These are phyloP conservation scores for Debaryomyces sp. DNA, from an alignment of 1,139 yeast species.

Conservation along the genomic window DNA sequence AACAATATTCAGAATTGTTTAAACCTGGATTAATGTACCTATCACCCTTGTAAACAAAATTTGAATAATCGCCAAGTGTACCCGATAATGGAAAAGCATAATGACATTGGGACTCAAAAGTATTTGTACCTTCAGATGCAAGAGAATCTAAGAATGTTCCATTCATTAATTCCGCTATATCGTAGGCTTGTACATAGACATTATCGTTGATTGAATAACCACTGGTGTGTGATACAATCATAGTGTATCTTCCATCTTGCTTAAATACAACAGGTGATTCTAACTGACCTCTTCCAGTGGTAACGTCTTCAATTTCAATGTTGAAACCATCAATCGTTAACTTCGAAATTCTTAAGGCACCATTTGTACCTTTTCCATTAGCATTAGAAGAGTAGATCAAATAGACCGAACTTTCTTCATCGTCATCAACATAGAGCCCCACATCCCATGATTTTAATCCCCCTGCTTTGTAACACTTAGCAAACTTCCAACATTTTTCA, in stretches of 20 bases:
- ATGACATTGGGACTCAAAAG: neutral
- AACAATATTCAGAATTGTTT: neutral
- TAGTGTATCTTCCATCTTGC: neutral
- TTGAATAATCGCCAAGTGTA: neutral
- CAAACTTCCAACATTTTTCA: neutral
- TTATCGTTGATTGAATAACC: neutral
- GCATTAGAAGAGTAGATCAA: slow-evolving; percentile 5
- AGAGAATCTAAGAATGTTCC: neutral
- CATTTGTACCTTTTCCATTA: slow-evolving; percentile 1
- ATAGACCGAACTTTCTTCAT: neutral
- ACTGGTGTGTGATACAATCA: slow-evolving; percentile 2
- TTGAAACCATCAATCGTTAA: neutral
- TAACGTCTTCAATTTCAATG: neutral
- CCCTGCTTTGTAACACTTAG: neutral
- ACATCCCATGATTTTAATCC: slow-evolving; percentile 3
- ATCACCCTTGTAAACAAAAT: neutral
- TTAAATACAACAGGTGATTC: slow-evolving; percentile 2
- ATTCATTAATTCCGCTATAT: neutral
- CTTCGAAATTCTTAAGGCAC: slow-evolving; percentile 1
- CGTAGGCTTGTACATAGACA: neutral
- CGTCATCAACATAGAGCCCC: slow-evolving; percentile 2
- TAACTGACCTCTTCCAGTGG: neutral
- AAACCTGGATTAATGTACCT: neutral
- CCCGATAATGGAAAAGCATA: neutral
- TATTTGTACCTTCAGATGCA: neutral